Percentiles rank a stretch among this genome's conserved stretches.
Evolutionary conservation across 2,329 filamentous ascomycete genomes (phyloP).

Genomic region (Aspergillus ochraceoroseus): DNA sequence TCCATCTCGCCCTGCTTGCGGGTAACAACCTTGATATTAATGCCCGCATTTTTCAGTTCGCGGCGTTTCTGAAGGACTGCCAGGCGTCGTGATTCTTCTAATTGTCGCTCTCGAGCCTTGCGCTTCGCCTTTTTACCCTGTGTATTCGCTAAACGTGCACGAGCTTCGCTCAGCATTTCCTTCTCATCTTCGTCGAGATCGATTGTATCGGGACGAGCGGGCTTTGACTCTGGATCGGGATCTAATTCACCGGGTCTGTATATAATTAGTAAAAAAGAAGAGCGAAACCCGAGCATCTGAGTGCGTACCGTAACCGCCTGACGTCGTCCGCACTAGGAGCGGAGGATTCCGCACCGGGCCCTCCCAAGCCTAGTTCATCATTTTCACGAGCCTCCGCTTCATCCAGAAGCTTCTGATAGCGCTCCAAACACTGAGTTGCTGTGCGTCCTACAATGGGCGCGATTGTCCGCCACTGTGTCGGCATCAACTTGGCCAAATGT

Average conservation of each 20-base stretch:
- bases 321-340: conserved; percentile 93
- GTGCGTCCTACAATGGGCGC: conserved; percentile 94
- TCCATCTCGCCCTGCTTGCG: conserved; percentile 97
- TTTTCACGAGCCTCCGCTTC: conserved; percentile 88
- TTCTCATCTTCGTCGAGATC: conserved; percentile 99
- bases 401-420: conserved; percentile 93
- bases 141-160: conserved; percentile 91
- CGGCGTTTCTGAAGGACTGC: conserved; percentile 90
- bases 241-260: conserved; percentile 81
- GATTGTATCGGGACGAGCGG: conserved; percentile 90
- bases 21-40: conserved; percentile 92
- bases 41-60: conserved; percentile 94
- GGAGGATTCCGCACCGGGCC: conserved; percentile 74
- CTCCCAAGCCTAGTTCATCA: conserved; percentile 73
- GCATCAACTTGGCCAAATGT: conserved; percentile 96
- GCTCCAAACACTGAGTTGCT: conserved; percentile 92
- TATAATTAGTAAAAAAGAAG: conserved; percentile 16
- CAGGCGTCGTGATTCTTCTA: conserved; percentile 87
- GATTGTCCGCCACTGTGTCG: conserved; percentile 98
- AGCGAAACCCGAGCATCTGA: background rate
- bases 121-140: conserved; percentile 99
- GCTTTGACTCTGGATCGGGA: conserved; percentile 95
- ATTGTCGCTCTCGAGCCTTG: conserved; percentile 89
- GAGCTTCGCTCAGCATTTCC: conserved; percentile 97
- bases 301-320: conserved; percentile 61